Evolutionary conservation across 495 filamentous ascomycete species (phyloP), one percentile per base, ranked within the genome.

Genomic region (Parathielavia hyrcaniae): DNA sequence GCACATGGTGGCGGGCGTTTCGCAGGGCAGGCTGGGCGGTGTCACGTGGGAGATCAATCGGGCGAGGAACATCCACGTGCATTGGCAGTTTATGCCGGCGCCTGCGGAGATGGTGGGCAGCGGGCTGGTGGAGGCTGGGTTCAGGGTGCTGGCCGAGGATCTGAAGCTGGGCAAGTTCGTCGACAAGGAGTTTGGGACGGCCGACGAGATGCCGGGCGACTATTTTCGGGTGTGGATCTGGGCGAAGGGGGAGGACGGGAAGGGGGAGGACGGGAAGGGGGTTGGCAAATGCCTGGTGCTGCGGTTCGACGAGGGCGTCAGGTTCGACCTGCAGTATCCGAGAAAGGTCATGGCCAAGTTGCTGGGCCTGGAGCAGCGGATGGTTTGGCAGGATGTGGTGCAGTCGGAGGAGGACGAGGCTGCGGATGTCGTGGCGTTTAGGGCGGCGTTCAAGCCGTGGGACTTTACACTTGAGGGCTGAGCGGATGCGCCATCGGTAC

Each of bases 31-130:
- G 57, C 77, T 95, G 4, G 91, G 91, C 30, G 80, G 87, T 10
- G 88, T 97, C 4, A 92, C 90, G 0, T 98, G 90, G 81, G 92
- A 97, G 73, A 86, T 98, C 61, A 89, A 83, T 64, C 83, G 90
- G 17, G 75, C 73, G 3, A 77, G 78, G 12, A 89, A 90, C 22
- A 85, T 97, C 52, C 93, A 98, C 67, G 77, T 81, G 0, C 93
- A 96, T 66, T 97, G 92, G 93, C 93, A 98, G 75, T 92, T 95
- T 64, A 76, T 97, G 34, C 92, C 93, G 2, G 79, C 95, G 1
- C 79, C 86, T 0, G 67, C 77, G 0, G 77, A 84, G 12, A 70
- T 88, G 22, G 77, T 95, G 41, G 68, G 66, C 11, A 80, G 82
- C 43, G 85, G 86, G 0, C 75, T 91, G 1, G 87, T 95, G 9